Base-by-base conservation (phyloP, 73 alveolate genomes). In the Tetrahymena malaccensis region DNA sequence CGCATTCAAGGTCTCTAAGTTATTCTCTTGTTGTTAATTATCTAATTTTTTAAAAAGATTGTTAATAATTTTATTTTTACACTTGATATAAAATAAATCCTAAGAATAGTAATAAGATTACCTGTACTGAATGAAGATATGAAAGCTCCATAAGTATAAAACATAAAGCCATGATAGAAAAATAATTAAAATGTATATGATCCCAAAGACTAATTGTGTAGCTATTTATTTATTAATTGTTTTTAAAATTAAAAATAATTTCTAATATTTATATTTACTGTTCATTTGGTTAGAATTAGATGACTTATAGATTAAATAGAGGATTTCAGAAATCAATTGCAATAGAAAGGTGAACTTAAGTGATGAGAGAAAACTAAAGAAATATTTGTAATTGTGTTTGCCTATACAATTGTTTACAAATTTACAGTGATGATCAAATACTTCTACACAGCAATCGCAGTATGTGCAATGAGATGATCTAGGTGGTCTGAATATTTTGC, bases 361-460 rank as follows among this genome's bases (percentile, higher is more conserved):
- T 33, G 25, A 70, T 3, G 89, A 70, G 21, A 70, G 89, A 94
- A 98, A 97, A 21, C 93, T 96, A 40, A 98, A 43, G 94, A 98
- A 98, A 94, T 96, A 94, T 96, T 97, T 98, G 93, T 96, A 96
- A 93, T 98, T 98, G 95, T 99, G 97, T 94, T 94, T 96, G 8
- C 99, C 99, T 15, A 98, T 94, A 93, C 99, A 98, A 96, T 96
- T 98, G 94, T 98, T 98, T 40, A 98, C 97, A 85, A 97, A 96
- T 12, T 84, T 96, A 94, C 99, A 98, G 93, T 98, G 99, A 94
- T 98, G 99, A 94, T 98, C 99, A 94, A 97, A 98, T 40, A 95
- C 97, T 56, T 85, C 56, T 15, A 98, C 99, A 93, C 99, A 98
- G 85, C 98, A 96, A 93, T 97, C 98, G 94, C 99, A 98, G 22